Evolutionary conservation across 2,329 filamentous ascomycete genomes (phyloP), one percentile per base, ranked within the genome.

Genomic region (Colletotrichum sp.): DNA sequence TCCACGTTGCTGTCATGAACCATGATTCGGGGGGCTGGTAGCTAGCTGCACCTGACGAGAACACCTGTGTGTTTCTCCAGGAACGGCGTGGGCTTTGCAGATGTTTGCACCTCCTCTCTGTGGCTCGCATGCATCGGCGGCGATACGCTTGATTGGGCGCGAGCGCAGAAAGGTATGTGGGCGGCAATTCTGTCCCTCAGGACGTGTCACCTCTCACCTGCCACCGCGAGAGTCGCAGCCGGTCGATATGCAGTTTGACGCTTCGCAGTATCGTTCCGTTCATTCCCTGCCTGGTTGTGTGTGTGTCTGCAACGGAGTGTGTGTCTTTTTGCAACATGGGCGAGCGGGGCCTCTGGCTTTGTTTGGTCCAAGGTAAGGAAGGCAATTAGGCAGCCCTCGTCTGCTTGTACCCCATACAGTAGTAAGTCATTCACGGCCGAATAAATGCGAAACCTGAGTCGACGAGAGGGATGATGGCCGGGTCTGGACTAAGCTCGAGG

Each of bases 141-240:
- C 70, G 55, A 39, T 32, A 59, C 59, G 64, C 64, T 75, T 75
- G 32, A 68, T 73, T 75, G 73, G 70, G 59, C 24, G 26, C 52
- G 59, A 55, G 43, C 43, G 43, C 43, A 21, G n/a, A 52, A 52
- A 21, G 43, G 6, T 12, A 18, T 26, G 68, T 26, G n/a, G 55
- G 68, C 61, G 68, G 36, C 55, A 72, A 36, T 21, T 52, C 30
- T 60, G 68, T 63, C 61, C 61, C 26, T 30, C 52, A 39, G 68
- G 34, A 67, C 55, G n/a, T 75, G 63, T 75, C 72, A 75, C 30
- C 24, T 68, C 63, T 68, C 73, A 73, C 34, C 48, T 68, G 64
- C 70, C 70, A 75, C 67, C 39, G 24, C 57, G 39, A 59, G 48
- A 21, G 57, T 75, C 34, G 73, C 64, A 68, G 55, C 68, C 61